Conservation (phyloP, 1,284 basidiomycete species). For the Cutaneotrichosporon cavernicola region DNA sequence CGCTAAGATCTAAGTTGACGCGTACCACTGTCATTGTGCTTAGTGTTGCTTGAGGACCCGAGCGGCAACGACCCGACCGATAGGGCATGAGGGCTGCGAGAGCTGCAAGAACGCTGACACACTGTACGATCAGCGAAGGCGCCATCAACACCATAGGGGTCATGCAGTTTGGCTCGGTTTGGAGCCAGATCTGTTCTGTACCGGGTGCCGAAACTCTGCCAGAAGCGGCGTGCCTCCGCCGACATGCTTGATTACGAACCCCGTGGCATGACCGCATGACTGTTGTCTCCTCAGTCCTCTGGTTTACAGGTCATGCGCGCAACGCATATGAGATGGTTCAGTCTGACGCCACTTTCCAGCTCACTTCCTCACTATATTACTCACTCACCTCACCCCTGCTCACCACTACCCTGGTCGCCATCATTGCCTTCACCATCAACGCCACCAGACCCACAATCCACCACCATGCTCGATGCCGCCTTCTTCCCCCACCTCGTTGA, state of each 20-base stretch:
- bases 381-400: neutral
- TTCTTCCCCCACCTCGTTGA: slow-evolving; percentile 10
- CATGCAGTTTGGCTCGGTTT: neutral
- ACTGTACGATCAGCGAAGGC: too few species aligned
- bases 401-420: neutral
- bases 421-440: neutral
- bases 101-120: too few species aligned
- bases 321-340: neutral
- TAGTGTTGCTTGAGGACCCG: neutral
- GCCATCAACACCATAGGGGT: too few species aligned
- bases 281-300: neutral
- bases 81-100: neutral
- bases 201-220: neutral
- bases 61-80: neutral
- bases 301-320: neutral
- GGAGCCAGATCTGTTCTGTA: neutral
- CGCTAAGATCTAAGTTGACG: too few species aligned
- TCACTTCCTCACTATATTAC: neutral
- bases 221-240: neutral
- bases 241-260: neutral
- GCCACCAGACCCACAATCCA: neutral
- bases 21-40: neutral
- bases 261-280: neutral
- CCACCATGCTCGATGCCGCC: slow-evolving; percentile 1
- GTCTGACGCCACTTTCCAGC: neutral